Base-by-base conservation (phyloP, 1,284 basidiomycete species). In the Fomitopsis schrenkii region DNA sequence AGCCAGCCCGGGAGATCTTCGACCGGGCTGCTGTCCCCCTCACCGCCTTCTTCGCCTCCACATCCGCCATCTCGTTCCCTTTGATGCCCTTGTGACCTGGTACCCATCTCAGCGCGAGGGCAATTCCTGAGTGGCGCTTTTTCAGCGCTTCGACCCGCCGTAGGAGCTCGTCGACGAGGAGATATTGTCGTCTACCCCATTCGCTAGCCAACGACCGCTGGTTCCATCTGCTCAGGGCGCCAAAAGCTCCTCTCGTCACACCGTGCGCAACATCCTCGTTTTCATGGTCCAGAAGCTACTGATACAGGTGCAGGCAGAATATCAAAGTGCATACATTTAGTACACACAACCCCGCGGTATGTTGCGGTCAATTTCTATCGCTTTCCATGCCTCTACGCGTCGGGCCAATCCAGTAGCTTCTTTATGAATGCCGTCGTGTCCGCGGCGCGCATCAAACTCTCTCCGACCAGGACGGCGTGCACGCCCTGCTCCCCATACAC, bases 391-490 rank as follows among this genome's bases (percentile, higher is more conserved):
- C 30, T 33, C 30, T 33, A 33, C 30, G 30, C 30, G 30, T 33
- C 67, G 0, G 81, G 74, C 71, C 87, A 80, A 54, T 85, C 87
- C 41, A 98, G 81, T n/a, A 99, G 79, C 59, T 90, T 82, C 40
- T 86, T 84, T 66, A 98, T 93, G 77, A 98, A 98, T 0, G 81
- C 82, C 17, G 82, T 78, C 5, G 95, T 89, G 75, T 98, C 91
- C 55, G 83, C 72, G 0, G 97, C 93, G 17, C 92, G 86, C 97
- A 99, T 99, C 59, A 99, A 77, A 14, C 93, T 89, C 78, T 99
- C 97, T 22, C 97, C 97, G 45, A 99, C 91, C n/a, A 99, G 81
- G 5, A 99, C 90, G 6, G 94, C 97, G 38, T 85, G 79, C 6
- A 98, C 94, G 15, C 96, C 95, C 68, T 98, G 88, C 14, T 84